phyloP scores from a whole-genome alignment of 768 basidiomycete genomes.

The Tephrocybe sp. region DNA sequence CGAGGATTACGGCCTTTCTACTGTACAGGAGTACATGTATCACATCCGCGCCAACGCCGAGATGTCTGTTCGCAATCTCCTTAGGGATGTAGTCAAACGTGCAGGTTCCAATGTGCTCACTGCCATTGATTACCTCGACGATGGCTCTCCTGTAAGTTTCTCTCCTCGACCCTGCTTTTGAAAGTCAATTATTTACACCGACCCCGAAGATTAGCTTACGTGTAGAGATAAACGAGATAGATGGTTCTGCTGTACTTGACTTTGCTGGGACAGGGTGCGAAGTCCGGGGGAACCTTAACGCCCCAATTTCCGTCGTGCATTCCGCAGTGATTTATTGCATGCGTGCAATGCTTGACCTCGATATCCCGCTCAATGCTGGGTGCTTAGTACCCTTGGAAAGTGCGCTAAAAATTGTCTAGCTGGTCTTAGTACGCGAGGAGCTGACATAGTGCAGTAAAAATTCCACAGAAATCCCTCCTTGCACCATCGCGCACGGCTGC shows the following conservation, averaged over 20 bases:
- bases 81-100: conserved; percentile 72
- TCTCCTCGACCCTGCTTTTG: background rate
- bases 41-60: conserved; percentile 92
- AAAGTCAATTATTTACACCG: background rate
- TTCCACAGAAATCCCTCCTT: conserved; percentile 78
- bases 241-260: conserved; percentile 82
- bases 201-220: conserved; percentile 61
- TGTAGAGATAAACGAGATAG: conserved; percentile 72
- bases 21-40: conserved; percentile 92
- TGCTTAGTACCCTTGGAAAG: conserved; percentile 86
- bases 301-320: conserved; percentile 84
- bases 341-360: conserved; percentile 80
- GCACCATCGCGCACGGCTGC: conserved; percentile 85
- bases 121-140: conserved; percentile 84
- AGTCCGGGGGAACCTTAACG: conserved; percentile 82
- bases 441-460: conserved; percentile 54
- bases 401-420: conserved; percentile 28
- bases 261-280: conserved; percentile 84
- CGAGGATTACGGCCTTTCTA: conserved; percentile 80
- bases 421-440: background rate
- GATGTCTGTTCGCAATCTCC: conserved; percentile 76
- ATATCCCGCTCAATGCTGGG: conserved; percentile 93
- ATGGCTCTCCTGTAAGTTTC: conserved; percentile 73
- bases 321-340: conserved; percentile 90
- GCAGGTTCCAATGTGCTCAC: conserved; percentile 63